Conservation (phyloP, 116 monocot genomes). For the Zostera marina region DNA sequence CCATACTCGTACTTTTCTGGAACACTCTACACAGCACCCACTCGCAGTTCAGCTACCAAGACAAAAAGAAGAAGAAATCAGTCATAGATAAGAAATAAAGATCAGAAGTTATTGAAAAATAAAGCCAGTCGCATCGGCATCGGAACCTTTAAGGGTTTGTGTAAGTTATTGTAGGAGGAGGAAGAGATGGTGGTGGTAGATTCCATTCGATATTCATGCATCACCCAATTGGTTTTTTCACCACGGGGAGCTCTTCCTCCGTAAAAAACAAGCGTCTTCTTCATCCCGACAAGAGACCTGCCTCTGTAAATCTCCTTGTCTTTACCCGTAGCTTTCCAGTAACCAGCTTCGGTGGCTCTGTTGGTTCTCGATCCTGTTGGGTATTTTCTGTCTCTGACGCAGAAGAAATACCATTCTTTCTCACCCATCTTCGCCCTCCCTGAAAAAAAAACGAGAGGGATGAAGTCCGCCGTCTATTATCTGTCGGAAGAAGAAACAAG, state of each 20-base stretch:
- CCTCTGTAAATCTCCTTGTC: constrained; percentile 25
- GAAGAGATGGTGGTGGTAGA: too few species aligned
- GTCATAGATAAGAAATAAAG: neutral
- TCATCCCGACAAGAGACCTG: constrained; percentile 18
- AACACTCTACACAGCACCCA: constrained; percentile 51
- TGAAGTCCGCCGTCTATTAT: too few species aligned
- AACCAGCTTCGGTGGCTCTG: constrained; percentile 25
- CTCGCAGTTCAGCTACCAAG: constrained; percentile 15
- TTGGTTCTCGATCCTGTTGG: constrained; percentile 22
- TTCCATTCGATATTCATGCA: constrained; percentile 36
- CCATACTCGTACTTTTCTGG: constrained; percentile 19
- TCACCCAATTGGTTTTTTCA: constrained; percentile 26
- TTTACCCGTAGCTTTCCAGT: constrained; percentile 37
- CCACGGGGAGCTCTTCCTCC: constrained; percentile 23
- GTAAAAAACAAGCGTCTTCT: constrained; percentile 39
- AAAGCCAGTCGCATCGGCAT: constrained; percentile 2
- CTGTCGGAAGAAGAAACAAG: neutral
- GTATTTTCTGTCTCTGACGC: constrained; percentile 28
- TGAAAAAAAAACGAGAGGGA: constrained; percentile 2
- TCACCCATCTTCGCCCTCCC: constrained; percentile 26
- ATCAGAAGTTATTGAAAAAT: neutral
- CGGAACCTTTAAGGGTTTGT: neutral
- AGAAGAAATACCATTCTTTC: constrained; percentile 41
- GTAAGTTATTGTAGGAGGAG: constrained; percentile 7
- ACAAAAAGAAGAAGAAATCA: neutral